Evolutionary conservation across 2,329 filamentous ascomycete genomes (phyloP), one percentile per base, ranked within the genome.

Genomic region (Spiromastix sp.): DNA sequence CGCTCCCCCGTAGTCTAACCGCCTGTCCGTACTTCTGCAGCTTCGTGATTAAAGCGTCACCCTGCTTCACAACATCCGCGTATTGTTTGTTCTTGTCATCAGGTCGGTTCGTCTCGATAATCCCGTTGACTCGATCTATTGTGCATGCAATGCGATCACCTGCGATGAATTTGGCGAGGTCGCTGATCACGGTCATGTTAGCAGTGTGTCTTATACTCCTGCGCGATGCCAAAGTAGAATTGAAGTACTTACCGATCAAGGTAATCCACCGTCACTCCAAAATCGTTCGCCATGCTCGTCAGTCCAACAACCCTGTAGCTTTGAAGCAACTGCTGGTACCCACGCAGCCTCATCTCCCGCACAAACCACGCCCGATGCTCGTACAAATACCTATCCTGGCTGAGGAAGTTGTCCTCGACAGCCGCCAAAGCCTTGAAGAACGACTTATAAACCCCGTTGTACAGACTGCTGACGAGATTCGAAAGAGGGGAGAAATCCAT

Each of bases 61-160:
- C 91, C 59, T 96, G 91, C 67, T 91, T 91, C 42, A 98, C 86
- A 24, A 96, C 86, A 51, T 98, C 91, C 51, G 87, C 83, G 64
- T 98, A 98, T 67, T 98, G 91, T 74, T 94, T 95, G 72, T 96
- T 96, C 79, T 98, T 98, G 68, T 94, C 87, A 58, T 96, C 91
- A 6, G 89, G 87, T 36, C 91, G 76, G 67, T 95, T 95, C 29
- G 91, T 98, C 72, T 96, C 91, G 52, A 98, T 96, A 49, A 96
- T 83, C 47, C 89, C 91, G 40, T 87, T 85, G 45, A 98, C 91
- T 36, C 91, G 84, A 64, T 98, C 91, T 50, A 98, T 96, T 16
- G 87, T 96, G 71, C 91, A 96, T 34, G 87, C 80, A 54, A 98
- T 89, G 49, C 89, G 81, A 56, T 89, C 85, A 45, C 79, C 86